Evolutionary conservation across 2,329 filamentous ascomycete genomes (phyloP).

Genomic region (Penicillium italicum): DNA sequence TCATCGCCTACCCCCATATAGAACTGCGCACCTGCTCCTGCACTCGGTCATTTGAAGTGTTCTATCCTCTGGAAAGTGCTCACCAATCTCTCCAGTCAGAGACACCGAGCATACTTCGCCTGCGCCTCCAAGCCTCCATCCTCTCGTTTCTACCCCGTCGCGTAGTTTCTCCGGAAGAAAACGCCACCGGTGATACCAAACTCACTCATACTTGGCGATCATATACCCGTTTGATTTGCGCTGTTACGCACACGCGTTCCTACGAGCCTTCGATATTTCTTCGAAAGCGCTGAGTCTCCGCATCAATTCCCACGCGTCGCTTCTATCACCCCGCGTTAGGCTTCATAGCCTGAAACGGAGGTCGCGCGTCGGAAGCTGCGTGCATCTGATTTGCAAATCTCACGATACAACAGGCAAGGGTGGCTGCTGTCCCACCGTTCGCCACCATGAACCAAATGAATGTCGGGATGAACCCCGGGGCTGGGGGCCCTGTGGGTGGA

Average conservation of each 20-base stretch:
- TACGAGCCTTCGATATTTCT: neutral
- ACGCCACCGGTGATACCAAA: constrained; percentile 7
- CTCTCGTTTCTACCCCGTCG: constrained; percentile 16
- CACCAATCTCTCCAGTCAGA: constrained; percentile 8
- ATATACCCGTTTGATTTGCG: constrained; percentile 1
- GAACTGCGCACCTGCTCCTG: constrained; percentile 11
- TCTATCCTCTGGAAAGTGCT: constrained; percentile 10
- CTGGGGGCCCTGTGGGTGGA: constrained; percentile 55
- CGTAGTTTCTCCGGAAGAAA: constrained; percentile 17
- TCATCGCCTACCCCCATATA: constrained; percentile 22
- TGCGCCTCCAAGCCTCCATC: constrained; percentile 16
- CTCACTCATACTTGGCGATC: constrained; percentile 1
- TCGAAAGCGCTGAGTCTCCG: constrained; percentile 14
- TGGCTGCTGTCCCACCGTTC: constrained; percentile 33
- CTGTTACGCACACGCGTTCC: constrained; percentile 7
- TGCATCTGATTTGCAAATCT: constrained; percentile 27
- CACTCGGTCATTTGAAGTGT: constrained; percentile 1
- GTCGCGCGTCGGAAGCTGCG: constrained; percentile 30
- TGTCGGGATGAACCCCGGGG: constrained; percentile 56
- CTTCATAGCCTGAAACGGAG: constrained; percentile 30
- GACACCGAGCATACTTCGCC: constrained; percentile 3
- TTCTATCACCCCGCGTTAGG: constrained; percentile 27
- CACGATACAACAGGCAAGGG: constrained; percentile 32
- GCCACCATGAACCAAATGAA: constrained; percentile 55
- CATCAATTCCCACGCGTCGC: constrained; percentile 14